A percentile compares a stretch with the other conserved stretches of the same genome.
Evolutionary conservation across 176 grass and related monocot genomes (phyloP).

Genomic region (Elymus sibiricus): DNA sequence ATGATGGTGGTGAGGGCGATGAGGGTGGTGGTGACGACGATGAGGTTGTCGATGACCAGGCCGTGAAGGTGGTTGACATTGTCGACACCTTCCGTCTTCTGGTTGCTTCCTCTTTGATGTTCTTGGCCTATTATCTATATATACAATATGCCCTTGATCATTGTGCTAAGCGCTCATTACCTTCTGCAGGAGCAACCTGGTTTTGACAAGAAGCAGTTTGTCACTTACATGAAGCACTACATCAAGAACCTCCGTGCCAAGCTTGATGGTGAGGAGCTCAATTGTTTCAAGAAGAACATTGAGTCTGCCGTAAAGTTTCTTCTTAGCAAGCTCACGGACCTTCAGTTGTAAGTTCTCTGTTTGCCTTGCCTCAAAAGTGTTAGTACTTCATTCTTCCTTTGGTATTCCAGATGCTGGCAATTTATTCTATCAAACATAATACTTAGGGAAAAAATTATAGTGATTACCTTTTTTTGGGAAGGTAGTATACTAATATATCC

Average conservation of each 20-base stretch:
- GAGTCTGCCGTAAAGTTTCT: constrained; percentile 73
- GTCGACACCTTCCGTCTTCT: constrained; percentile 87
- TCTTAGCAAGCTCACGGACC: constrained; percentile 69
- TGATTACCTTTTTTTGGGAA: background rate
- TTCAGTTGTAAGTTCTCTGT: constrained; percentile 74
- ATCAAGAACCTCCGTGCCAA: constrained; percentile 59
- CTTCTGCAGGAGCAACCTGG: constrained; percentile 65
- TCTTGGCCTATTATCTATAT: background rate
- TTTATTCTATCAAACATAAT: too few species aligned
- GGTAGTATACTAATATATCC: too few species aligned
- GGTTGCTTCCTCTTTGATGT: constrained; percentile 5
- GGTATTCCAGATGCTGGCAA: too few species aligned
- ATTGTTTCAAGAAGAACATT: constrained; percentile 67
- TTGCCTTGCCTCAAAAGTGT: background rate
- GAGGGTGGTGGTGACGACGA: too few species aligned
- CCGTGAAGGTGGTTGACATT: constrained; percentile 81
- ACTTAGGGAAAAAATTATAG: too few species aligned
- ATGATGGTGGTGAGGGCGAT: too few species aligned
- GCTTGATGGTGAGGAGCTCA: constrained; percentile 39
- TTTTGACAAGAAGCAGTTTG: constrained; percentile 79
- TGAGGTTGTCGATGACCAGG: constrained; percentile 55
- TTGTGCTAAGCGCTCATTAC: background rate
- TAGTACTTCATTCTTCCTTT: too few species aligned
- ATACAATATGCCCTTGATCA: background rate
- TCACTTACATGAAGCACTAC: constrained; percentile 72